phyloP scores from a whole-genome alignment of 2,329 filamentous ascomycete species.

The Aspergillus caelatus region DNA sequence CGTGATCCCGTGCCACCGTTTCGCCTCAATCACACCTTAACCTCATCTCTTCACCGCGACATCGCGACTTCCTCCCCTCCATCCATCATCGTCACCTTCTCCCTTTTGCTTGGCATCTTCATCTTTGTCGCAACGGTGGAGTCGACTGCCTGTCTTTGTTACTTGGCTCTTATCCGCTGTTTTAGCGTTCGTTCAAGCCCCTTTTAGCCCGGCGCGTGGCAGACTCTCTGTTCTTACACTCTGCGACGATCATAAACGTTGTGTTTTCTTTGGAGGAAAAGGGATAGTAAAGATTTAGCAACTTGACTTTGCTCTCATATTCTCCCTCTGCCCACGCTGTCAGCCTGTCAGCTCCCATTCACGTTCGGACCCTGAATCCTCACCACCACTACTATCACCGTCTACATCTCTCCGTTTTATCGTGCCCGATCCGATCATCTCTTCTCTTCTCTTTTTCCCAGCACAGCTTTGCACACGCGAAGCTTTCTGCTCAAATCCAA shows the following conservation, averaged over 20 bases:
- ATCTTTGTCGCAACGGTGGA: slow-evolving; percentile 2
- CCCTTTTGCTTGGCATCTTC: slow-evolving; percentile 12
- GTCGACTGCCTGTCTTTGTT: background rate
- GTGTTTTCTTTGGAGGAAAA: slow-evolving; percentile 21
- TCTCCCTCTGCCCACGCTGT: slow-evolving; percentile 22
- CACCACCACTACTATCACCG: slow-evolving; percentile 27
- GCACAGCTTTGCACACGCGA: slow-evolving; percentile 27
- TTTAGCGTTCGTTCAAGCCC: slow-evolving; percentile 5
- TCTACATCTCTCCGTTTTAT: slow-evolving; percentile 22
- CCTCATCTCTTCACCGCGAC: slow-evolving; percentile 28
- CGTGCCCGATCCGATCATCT: slow-evolving; percentile 27
- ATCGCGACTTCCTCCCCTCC: slow-evolving; percentile 13
- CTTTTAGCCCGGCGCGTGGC: slow-evolving; percentile 18
- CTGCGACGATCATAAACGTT: slow-evolving; percentile 11
- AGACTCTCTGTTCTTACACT: slow-evolving; percentile 15
- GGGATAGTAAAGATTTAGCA: slow-evolving; percentile 22
- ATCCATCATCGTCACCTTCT: slow-evolving; percentile 14
- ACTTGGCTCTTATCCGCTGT: slow-evolving; percentile 1
- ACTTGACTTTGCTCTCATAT: slow-evolving; percentile 23
- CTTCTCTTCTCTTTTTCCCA: slow-evolving; percentile 22
- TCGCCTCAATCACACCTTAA: slow-evolving; percentile 22
- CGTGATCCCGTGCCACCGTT: slow-evolving; percentile 22
- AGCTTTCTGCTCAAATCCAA: slow-evolving; percentile 24
- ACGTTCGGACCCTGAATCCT: slow-evolving; percentile 25
- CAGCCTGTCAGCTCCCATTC: slow-evolving; percentile 22